A percentile compares a stretch with the other conserved stretches of the same genome.
Evolutionary conservation across 331 rosid genomes (phyloP).

Genomic region (Rhamnella rubrinervis): DNA sequence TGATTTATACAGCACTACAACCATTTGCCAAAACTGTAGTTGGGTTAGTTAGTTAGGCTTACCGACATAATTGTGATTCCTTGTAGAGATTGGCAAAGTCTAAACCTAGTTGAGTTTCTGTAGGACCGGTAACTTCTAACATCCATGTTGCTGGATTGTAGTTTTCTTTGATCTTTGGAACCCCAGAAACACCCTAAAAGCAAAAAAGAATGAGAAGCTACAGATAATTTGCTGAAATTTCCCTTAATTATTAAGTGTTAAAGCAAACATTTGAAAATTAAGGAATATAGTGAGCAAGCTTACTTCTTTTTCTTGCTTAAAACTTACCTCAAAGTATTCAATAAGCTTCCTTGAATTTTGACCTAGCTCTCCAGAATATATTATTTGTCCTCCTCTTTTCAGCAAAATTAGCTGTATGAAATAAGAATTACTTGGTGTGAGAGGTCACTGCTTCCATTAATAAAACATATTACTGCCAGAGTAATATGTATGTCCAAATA

Average conservation of each 20-base stretch:
- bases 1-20: not conserved
- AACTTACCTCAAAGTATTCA: constrained; percentile 54
- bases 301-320: not conserved
- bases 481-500: no score
- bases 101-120: constrained; percentile 41
- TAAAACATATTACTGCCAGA: no score
- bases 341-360: constrained; percentile 44
- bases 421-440: not conserved
- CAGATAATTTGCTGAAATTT: not conserved
- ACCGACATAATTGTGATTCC: constrained; percentile 45
- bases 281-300: not conserved
- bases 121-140: constrained; percentile 48
- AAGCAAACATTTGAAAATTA: not conserved
- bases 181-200: constrained; percentile 43
- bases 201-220: not conserved
- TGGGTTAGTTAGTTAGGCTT: constrained; percentile 4
- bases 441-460: no score
- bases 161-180: constrained; percentile 57
- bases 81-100: constrained; percentile 52
- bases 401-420: constrained; percentile 42
- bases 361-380: constrained; percentile 57
- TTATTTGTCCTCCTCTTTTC: constrained; percentile 58
- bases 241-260: not conserved
- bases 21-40: not conserved
- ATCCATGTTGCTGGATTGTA: constrained; percentile 67